Conservation (phyloP, 305 asterid species). For the Solanum hybrid region DNA sequence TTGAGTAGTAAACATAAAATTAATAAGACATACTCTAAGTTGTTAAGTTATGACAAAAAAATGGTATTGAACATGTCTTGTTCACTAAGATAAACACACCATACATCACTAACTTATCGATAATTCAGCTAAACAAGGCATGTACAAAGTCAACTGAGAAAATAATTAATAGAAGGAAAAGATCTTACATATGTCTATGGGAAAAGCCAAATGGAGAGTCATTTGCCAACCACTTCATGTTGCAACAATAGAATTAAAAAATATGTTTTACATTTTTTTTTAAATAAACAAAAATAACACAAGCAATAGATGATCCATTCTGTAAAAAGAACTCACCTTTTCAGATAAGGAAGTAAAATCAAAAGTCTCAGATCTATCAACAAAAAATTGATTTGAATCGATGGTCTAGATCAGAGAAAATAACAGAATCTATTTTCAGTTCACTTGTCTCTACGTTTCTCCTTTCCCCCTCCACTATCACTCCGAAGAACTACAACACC, state of each 20-base stretch:
- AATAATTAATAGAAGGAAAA: background rate
- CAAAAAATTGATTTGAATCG: background rate
- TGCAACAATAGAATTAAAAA: background rate
- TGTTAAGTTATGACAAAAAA: background rate
- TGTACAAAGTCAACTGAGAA: background rate
- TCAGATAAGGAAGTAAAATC: background rate
- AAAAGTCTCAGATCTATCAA: background rate
- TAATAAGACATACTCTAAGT: background rate
- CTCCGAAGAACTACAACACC: background rate
- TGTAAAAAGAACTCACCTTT: too few species aligned
- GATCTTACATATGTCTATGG: background rate
- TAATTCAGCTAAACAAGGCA: background rate
- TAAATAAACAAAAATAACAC: background rate
- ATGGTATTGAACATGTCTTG: background rate
- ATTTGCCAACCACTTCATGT: background rate
- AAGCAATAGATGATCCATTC: background rate
- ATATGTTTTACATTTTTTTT: too few species aligned
- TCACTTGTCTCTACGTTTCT: background rate
- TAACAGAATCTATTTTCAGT: background rate
- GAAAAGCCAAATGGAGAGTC: background rate
- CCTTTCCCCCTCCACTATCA: background rate
- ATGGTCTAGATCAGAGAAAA: background rate
- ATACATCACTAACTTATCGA: background rate
- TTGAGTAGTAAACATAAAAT: background rate
- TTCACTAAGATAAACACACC: background rate